These are phyloP conservation scores for Globisporangium heterothallicum DNA, from an alignment of 352 stramenopile genomes.

Conservation along the genomic window DNA sequence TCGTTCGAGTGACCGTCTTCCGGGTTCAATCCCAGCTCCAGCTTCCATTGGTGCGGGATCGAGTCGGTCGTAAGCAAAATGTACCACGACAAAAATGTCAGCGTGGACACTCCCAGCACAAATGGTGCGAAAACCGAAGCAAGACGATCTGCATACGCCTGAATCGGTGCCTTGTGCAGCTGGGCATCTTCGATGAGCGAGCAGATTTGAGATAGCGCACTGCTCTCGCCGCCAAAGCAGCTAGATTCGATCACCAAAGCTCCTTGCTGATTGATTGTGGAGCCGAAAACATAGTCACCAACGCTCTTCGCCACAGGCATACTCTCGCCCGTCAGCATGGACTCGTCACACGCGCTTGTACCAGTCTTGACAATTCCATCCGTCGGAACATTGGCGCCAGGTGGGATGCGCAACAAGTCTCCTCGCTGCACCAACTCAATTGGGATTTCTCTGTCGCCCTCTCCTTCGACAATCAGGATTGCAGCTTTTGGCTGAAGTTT, in stretches of 20 bases:
- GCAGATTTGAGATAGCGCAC: slow-evolving; percentile 68
- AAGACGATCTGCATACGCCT: slow-evolving; percentile 76
- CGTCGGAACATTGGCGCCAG: slow-evolving; percentile 73
- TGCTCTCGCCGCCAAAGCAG: slow-evolving; percentile 66
- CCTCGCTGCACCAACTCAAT: slow-evolving; percentile 83
- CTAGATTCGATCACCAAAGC: slow-evolving; percentile 81
- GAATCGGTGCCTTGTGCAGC: slow-evolving; percentile 84
- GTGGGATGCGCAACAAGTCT: slow-evolving; percentile 64
- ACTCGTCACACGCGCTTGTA: slow-evolving; percentile 67
- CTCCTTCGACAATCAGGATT: slow-evolving; percentile 43
- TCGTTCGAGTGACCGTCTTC: slow-evolving; percentile 58
- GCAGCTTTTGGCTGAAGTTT: slow-evolving; percentile 80
- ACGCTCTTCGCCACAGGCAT: slow-evolving; percentile 80
- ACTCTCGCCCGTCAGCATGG: slow-evolving; percentile 83
- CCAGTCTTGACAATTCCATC: slow-evolving; percentile 77
- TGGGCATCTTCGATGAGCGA: slow-evolving; percentile 85
- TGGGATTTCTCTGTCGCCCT: slow-evolving; percentile 62
- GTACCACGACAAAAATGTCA: slow-evolving; percentile 63
- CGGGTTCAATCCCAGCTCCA: slow-evolving; percentile 40
- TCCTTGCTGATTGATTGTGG: slow-evolving; percentile 80
- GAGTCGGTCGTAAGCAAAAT: slow-evolving; percentile 38
- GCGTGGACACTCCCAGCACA: slow-evolving; percentile 48
- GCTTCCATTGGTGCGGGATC: slow-evolving; percentile 47
- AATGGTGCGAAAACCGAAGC: slow-evolving; percentile 63
- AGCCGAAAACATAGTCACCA: slow-evolving; percentile 81